phyloP scores from a whole-genome alignment of 2,329 filamentous ascomycete species.

The Coniella vitis region DNA sequence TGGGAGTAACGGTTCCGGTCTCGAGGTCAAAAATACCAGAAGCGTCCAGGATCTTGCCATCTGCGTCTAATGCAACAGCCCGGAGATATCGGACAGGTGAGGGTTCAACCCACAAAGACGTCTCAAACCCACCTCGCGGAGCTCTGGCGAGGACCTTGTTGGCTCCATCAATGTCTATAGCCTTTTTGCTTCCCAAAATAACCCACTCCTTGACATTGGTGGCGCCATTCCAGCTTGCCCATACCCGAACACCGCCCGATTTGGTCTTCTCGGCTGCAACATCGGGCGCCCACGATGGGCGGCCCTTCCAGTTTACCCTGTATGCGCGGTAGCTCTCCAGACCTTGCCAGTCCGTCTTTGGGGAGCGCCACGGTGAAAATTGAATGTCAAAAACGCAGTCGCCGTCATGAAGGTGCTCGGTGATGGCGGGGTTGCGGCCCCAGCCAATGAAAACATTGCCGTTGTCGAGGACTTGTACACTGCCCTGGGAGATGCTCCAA shows the following conservation, averaged over 20 bases:
- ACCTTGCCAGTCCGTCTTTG: slow-evolving; percentile 9
- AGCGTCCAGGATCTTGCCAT: not conserved
- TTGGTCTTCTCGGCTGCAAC: slow-evolving; percentile 15
- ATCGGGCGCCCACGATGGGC: slow-evolving; percentile 16
- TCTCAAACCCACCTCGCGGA: slow-evolving; percentile 5
- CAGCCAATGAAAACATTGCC: slow-evolving; percentile 4
- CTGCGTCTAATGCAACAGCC: not conserved
- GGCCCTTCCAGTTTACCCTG: slow-evolving; percentile 20
- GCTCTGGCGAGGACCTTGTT: slow-evolving; percentile 13
- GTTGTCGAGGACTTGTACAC: slow-evolving; percentile 3
- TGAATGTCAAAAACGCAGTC: slow-evolving; percentile 34
- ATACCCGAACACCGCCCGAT: slow-evolving; percentile 3
- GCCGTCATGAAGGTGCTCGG: slow-evolving; percentile 35
- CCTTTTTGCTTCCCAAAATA: slow-evolving; percentile 9
- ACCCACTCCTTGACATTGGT: slow-evolving; percentile 14
- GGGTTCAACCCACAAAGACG: not conserved
- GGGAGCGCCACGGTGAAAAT: slow-evolving; percentile 26
- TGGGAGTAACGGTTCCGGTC: not conserved
- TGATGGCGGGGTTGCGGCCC: slow-evolving; percentile 37
- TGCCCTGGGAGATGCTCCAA: slow-evolving; percentile 25
- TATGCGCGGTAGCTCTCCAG: slow-evolving; percentile 22
- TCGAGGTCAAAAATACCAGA: not conserved
- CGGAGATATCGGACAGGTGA: not conserved
- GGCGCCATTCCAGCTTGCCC: slow-evolving; percentile 17
- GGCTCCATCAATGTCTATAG: slow-evolving; percentile 6